Evolutionary conservation across 176 grass and related monocot genomes (phyloP).

Genomic region (Oryza punctata): DNA sequence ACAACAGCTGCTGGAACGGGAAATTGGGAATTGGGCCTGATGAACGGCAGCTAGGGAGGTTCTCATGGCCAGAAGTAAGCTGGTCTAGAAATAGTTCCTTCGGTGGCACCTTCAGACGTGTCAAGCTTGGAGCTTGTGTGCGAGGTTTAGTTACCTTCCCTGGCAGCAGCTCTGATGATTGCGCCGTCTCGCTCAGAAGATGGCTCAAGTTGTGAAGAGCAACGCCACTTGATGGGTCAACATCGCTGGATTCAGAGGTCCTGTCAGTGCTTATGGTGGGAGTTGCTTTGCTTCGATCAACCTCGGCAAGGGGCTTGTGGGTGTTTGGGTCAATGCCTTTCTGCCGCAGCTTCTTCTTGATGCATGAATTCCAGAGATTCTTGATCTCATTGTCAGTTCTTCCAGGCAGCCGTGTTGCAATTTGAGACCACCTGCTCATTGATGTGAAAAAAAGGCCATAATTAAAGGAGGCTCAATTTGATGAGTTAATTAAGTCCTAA

Average conservation of each 20-base stretch:
- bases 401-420: conserved; percentile 65
- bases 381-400: conserved; percentile 76
- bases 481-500: background rate
- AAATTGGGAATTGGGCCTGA: conserved; percentile 35
- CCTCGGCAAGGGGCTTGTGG: conserved; percentile 45
- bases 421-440: conserved; percentile 62
- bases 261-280: conserved; percentile 41
- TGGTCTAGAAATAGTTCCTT: conserved; percentile 51
- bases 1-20: conserved; percentile 40
- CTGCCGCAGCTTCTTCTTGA: conserved; percentile 68
- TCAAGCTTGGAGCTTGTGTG: conserved; percentile 36
- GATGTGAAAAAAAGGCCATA: background rate
- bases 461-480: background rate
- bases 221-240: conserved; percentile 37
- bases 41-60: conserved; percentile 28
- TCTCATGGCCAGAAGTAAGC: conserved; percentile 41
- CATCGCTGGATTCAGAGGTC: conserved; percentile 47
- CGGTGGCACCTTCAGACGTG: conserved; percentile 27
- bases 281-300: conserved; percentile 34
- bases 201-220: conserved; percentile 27
- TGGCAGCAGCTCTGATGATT: conserved; percentile 40
- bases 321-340: conserved; percentile 63
- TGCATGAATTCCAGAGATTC: conserved; percentile 71
- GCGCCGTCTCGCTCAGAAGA: conserved; percentile 46
- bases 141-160: conserved; percentile 30